Base-by-base conservation (phyloP, 352 stramenopile genomes). In the Phytopythium litorale region DNA sequence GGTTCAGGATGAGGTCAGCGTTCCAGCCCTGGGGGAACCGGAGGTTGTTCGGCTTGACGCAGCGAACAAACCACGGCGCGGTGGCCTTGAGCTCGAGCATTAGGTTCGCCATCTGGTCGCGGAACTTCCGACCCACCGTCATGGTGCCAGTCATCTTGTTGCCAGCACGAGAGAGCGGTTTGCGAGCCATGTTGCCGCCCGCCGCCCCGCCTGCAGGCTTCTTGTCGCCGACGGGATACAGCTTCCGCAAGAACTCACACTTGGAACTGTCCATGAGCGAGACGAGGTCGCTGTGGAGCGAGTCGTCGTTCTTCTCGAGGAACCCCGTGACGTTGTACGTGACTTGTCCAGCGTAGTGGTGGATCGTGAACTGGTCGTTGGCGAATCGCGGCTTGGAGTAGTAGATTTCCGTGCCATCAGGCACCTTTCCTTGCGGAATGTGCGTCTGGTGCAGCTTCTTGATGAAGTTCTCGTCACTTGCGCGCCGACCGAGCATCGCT, bases 291-390 rank as follows among this genome's bases (percentile, higher is more conserved):
- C 93, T 92, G 72, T 97, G 90, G 12, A 99, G 72, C 57, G 94
- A 98, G 69, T 99, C 97, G 65, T 98, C 94, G 79, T 99, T 99
- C 76, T 99, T 99, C 67, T 99, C 97, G 25, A 99, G 78, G 65
- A 99, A 99, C 28, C 93, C 93, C 54, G 87, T 94, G 28, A 97
- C 95, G 56, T 87, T 95, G 79, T 99, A 99, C 35, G 92, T 93
- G 23, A 99, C 96, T 63, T 98, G 90, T 43, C 87, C 97, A 35
- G 97, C 97, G 68, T 99, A 99, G 70, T 99, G 97, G 57, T 98
- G 71, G 58, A 99, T 95, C 59, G 96, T 97, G 73, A 99, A 99
- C 64, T 96, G 84, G 52, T 97, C 91, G 15, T 88, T 88, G n/a
- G 86, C 81, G 55, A 93, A 92, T 35, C 88, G 84, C 53, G 83